A percentile compares a stretch with the other conserved stretches of the same genome.
Conservation (phyloP, 169 alveolate species). For the Eimeria praecox region DNA sequence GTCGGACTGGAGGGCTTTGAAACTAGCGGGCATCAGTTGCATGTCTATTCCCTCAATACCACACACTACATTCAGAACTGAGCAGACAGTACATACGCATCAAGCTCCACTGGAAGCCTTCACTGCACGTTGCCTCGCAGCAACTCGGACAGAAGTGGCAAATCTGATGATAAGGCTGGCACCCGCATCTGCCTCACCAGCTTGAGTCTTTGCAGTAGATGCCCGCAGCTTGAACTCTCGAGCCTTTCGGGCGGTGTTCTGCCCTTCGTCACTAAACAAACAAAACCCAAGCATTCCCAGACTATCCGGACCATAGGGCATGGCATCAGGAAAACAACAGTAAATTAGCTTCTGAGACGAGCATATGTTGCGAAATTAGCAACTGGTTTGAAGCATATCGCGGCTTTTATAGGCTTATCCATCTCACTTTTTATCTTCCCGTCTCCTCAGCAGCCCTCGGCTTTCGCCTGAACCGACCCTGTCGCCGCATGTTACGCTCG, state of each 20-base stretch:
- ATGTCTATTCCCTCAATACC: slow-evolving; percentile 92
- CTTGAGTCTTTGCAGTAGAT: slow-evolving; percentile 48
- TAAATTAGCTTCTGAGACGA: neutral
- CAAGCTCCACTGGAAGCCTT: neutral
- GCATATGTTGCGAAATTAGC: too few species aligned
- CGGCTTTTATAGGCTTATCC: neutral
- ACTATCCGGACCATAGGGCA: neutral
- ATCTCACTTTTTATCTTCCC: neutral
- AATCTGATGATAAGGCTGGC: neutral
- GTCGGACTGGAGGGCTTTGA: slow-evolving; percentile 93
- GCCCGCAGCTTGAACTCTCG: slow-evolving; percentile 32
- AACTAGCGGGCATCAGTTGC: slow-evolving; percentile 92
- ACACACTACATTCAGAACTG: slow-evolving; percentile 81
- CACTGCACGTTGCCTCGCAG: neutral
- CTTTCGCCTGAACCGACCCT: neutral
- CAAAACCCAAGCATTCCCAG: neutral
- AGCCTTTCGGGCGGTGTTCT: neutral
- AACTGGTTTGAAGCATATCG: too few species aligned
- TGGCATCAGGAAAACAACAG: neutral
- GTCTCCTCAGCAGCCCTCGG: neutral
- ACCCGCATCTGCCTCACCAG: neutral
- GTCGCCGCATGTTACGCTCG: neutral
- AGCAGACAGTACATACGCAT: neutral
- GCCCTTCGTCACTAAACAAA: neutral
- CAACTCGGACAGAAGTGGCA: neutral